phyloP scores from a whole-genome alignment of 352 stramenopile species.

The Phytophthora boehmeriae region DNA sequence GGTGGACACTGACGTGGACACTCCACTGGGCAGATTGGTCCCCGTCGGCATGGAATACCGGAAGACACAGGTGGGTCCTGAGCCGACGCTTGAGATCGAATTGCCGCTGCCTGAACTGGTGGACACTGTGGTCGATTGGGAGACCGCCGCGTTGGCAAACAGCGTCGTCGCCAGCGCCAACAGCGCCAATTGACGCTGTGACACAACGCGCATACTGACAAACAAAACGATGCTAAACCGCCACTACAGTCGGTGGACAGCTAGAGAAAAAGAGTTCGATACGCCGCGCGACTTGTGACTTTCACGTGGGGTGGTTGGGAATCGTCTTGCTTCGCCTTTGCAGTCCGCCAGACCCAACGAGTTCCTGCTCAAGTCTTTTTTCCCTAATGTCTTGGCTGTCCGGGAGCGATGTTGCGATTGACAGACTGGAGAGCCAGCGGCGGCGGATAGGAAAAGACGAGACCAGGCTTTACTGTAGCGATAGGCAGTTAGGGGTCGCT shows the following conservation, averaged over 20 bases:
- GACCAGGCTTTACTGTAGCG: neutral
- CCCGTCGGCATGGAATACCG: conserved; percentile 61
- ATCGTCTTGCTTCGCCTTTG: conserved; percentile 23
- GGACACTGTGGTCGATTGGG: conserved; percentile 40
- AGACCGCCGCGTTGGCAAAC: conserved; percentile 33
- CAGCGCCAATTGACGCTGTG: neutral
- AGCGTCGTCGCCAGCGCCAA: conserved; percentile 17
- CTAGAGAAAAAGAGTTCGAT: conserved; percentile 11
- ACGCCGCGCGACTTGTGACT: conserved; percentile 6
- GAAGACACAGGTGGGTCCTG: conserved; percentile 46
- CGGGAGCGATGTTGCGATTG: conserved; percentile 20
- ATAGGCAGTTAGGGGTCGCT: too few species aligned
- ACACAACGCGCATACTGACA: conserved; percentile 28
- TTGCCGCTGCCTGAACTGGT: conserved; percentile 47
- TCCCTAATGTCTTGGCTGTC: conserved; percentile 13
- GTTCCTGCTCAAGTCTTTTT: conserved; percentile 13
- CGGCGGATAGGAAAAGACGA: conserved; percentile 23
- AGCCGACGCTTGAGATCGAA: conserved; percentile 15
- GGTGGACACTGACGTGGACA: conserved; percentile 26
- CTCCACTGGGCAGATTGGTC: conserved; percentile 44
- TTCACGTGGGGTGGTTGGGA: conserved; percentile 4
- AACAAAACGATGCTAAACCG: too few species aligned
- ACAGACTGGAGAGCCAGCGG: conserved; percentile 39
- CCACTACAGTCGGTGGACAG: too few species aligned
- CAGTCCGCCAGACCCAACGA: conserved; percentile 5